phyloP scores from a whole-genome alignment of 2,329 filamentous ascomycete species.

The Aspergillus terreus region DNA sequence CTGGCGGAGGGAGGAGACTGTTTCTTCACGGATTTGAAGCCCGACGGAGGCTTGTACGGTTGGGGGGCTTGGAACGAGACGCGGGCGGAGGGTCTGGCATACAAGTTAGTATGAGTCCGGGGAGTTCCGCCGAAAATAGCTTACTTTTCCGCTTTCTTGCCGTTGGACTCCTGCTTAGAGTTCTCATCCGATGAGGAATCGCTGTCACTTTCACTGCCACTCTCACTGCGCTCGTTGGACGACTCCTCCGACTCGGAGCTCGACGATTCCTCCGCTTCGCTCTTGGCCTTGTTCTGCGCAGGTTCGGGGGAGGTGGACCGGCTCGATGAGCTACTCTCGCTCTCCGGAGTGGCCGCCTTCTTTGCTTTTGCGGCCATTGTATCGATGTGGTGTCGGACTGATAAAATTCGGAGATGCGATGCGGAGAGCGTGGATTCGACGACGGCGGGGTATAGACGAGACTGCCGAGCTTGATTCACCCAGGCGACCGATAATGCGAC shows the following conservation, averaged over 20 bases:
- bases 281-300: slow-evolving; percentile 4
- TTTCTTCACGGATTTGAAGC: slow-evolving; percentile 38
- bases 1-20: slow-evolving; percentile 28
- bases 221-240: slow-evolving; percentile 9
- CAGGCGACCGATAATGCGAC: neutral
- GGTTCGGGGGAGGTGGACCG: slow-evolving; percentile 10
- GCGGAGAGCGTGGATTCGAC: neutral
- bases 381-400: neutral
- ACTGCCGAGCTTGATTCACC: neutral
- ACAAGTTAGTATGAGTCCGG: neutral
- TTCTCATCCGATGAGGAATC: slow-evolving; percentile 6
- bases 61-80: slow-evolving; percentile 25
- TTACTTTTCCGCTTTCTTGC: slow-evolving; percentile 8
- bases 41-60: slow-evolving; percentile 41
- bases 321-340: slow-evolving; percentile 7
- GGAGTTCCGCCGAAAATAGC: neutral
- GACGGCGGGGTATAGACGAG: neutral
- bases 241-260: slow-evolving; percentile 9
- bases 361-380: slow-evolving; percentile 24
- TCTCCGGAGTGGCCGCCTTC: slow-evolving; percentile 15
- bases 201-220: slow-evolving; percentile 14
- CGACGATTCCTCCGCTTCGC: slow-evolving; percentile 1
- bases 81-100: slow-evolving; percentile 7
- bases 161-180: neutral
- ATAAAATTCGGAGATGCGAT: slow-evolving; percentile 9